Base-by-base conservation (phyloP, 164 flowering plant genomes). In the Umbellularia californica region DNA sequence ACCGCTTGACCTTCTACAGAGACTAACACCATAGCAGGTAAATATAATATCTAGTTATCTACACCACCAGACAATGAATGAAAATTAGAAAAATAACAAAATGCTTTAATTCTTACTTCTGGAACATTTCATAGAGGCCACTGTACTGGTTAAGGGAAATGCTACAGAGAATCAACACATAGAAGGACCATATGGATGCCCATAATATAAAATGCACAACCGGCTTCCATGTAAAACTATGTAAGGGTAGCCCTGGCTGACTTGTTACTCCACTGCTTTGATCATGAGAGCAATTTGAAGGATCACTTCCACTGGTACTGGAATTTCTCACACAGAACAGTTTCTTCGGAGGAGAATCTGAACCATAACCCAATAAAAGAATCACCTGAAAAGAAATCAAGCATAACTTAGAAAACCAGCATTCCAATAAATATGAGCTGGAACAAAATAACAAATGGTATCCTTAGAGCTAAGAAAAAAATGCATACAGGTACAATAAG, bases 301-400 rank as follows among this genome's bases (percentile, higher is more conserved):
- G 72, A 1, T 73, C 70, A 24, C 77, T 79, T 75, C 60, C 82
- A 72, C 35, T 68, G 75, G 81, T 75, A 28, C 27, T 22, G 20
- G 70, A 72, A 35, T 58, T 74, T 69, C 60, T 81, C 70, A 79
- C 80, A 66, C 75, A 25, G 79, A 89, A 89, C 79, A 96, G 80
- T 84, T 96, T 96, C 81, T 85, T 85, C 63, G 97, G 95, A 74
- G 98, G 95, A 74, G 90, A 73, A 84, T 96, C 99, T 65, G 83
- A 84, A 79, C 98, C 98, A 87, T 83, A 82, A 51, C 97, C 97
- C 82, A 94, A 75, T 28, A 96, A 79, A 78, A 93, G 80, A 72
- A 88, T 82, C 58, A 93, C 82, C 98, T 96, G 88, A 65, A 75
- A 72, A 58, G 23, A 76, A 74, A 71, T 28, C 51, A 63, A 71